Evolutionary conservation across 2,329 filamentous ascomycete species (phyloP), one percentile per base, ranked within the genome.

Genomic region (Aspergillus phoenicis): DNA sequence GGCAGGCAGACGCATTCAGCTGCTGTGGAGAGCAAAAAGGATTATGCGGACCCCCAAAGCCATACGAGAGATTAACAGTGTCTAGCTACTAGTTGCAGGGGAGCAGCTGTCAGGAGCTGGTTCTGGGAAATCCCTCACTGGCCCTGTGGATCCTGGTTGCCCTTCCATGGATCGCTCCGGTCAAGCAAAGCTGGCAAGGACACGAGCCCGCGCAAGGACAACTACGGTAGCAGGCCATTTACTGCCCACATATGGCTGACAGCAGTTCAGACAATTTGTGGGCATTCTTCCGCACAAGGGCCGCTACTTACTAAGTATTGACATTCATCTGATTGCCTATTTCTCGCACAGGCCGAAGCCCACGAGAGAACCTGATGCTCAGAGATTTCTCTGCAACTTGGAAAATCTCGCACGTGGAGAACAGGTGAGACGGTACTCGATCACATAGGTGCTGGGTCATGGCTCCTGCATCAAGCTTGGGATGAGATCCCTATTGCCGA

Each of bases 71-170:
- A 45, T 48, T n/a, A 48, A 24, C 20, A 17, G 15, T 17, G 8
- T 10, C 47, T 15, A 33, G 47, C 47, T 33, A 3, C n/a, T 15
- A 17, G 30, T 51, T 51, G 26, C 15, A 49, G 22, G 47, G 8
- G 5, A 8, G 8, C n/a, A 33, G 20, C 20, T 45, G 41, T 45
- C 10, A 24, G 20, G 8, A 13, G 4, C 10, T 11, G 47, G 8
- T 7, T 20, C 45, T 30, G 47, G n/a, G 47, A 51, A 51, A 51
- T 33, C 47, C 47, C 47, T 51, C 47, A 51, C 26, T 51, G 26
- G 15, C n/a, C 45, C 24, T 30, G 47, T 51, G 26, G 47, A 51
- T 51, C 47, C 28, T 26, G 47, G n/a, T 49, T 24, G 26, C 5
- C n/a, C 5, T 51, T 11, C 47, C 47, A 33, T 51, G 47, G 45